Percentiles rank a stretch among this genome's conserved stretches.
These are phyloP conservation scores for Vigna mungo DNA, from an alignment of 306 rosid genomes.

Conservation along the genomic window DNA sequence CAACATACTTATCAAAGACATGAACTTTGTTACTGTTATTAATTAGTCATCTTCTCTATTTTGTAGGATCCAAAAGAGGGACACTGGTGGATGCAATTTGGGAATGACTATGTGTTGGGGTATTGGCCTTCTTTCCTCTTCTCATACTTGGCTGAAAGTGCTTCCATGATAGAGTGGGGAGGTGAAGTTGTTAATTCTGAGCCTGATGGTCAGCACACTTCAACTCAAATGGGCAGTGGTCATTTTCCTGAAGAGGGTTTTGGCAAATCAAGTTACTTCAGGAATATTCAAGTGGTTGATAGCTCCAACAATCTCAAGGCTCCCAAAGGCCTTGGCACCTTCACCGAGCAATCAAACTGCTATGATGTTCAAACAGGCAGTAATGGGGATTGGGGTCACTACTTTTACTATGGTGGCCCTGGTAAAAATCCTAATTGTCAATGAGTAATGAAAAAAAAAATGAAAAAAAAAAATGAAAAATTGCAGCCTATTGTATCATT, in stretches of 20 bases:
- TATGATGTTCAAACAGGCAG: conserved; percentile 96
- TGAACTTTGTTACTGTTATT: conserved; percentile 4
- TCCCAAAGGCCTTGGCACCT: conserved; percentile 85
- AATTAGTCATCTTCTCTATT: not conserved
- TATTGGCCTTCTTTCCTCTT: conserved; percentile 97
- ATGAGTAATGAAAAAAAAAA: conserved; percentile 42
- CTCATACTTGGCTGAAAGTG: conserved; percentile 95
- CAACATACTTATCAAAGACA: not conserved
- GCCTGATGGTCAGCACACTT: conserved; percentile 85
- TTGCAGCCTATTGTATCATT: conserved; percentile 58
- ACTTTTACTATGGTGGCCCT: conserved; percentile 98
- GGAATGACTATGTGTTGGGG: conserved; percentile 80
- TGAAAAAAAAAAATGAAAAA: not conserved
- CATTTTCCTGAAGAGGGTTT: conserved; percentile 95
- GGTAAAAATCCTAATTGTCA: conserved; percentile 85
- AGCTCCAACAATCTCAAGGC: conserved; percentile 91
- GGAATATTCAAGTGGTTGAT: conserved; percentile 92
- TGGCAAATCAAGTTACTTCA: conserved; percentile 91
- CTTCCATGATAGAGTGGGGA: conserved; percentile 99
- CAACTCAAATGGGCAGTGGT: conserved; percentile 97
- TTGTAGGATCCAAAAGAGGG: conserved; percentile 94
- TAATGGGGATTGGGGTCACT: conserved; percentile 98
- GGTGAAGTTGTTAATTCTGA: conserved; percentile 95
- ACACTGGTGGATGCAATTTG: conserved; percentile 99
- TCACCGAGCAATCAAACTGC: conserved; percentile 89